These are phyloP conservation scores for Ceratobasidium sp. DNA, from an alignment of 1,284 basidiomycete species.

Conservation along the genomic window DNA sequence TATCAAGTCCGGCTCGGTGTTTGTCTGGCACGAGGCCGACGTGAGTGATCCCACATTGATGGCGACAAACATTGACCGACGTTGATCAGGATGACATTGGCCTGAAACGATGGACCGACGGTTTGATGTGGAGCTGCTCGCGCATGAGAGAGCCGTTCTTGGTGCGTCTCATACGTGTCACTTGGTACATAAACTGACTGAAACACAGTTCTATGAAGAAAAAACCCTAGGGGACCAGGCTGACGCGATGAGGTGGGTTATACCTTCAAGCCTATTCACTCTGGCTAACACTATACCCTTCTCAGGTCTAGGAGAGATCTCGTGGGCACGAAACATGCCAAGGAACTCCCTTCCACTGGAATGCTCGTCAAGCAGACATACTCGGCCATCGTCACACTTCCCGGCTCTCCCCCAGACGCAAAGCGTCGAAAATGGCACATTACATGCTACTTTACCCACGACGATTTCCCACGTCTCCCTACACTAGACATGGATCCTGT, in stretches of 20 bases:
- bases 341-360: conserved; percentile 37
- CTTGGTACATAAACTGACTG: conserved; percentile 10
- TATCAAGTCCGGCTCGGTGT: conserved; percentile 71
- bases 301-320: conserved; percentile 33
- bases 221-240: conserved; percentile 44
- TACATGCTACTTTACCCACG: conserved; percentile 71
- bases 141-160: conserved; percentile 65
- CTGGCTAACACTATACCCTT: conserved; percentile 8
- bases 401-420: conserved; percentile 56
- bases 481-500: conserved; percentile 68
- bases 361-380: conserved; percentile 72
- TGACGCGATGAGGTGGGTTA: conserved; percentile 43
- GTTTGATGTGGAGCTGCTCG: conserved; percentile 67
- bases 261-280: conserved; percentile 1
- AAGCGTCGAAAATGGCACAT: conserved; percentile 71
- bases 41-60: conserved; percentile 50
- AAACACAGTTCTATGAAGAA: conserved; percentile 64
- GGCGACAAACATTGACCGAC: conserved; percentile 16
- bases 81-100: conserved; percentile 53
- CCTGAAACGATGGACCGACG: conserved; percentile 74
- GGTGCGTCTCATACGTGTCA: conserved; percentile 16
- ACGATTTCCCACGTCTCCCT: conserved; percentile 69
- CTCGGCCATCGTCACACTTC: conserved; percentile 68
- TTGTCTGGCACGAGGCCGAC: conserved; percentile 75
- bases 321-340: conserved; percentile 44